Base-by-base conservation (phyloP, 225 moss, liverwort and hornwort genomes). In the Polytrichum commune region DNA sequence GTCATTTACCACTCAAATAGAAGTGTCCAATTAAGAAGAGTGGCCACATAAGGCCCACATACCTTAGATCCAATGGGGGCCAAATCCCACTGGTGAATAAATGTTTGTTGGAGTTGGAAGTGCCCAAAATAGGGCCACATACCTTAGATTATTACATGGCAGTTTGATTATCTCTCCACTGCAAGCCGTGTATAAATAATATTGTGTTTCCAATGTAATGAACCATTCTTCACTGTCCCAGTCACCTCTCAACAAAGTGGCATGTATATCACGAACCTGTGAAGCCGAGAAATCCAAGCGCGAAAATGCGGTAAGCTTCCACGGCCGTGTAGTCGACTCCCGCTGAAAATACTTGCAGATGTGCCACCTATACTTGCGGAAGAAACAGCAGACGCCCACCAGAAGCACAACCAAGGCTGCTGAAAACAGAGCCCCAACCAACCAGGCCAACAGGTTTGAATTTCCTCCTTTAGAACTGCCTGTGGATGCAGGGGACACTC, bases 251-350 rank as follows among this genome's bases (percentile, higher is more conserved):
- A 10, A 38, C 38, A 13, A 38, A 38, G 38, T 13, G 58, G 8
- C 58, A 58, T 58, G 57, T 58, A 58, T n/a, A 9, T 3, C 16
- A 46, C 46, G 0, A 55, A 86, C 84, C 80, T 96, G 89, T 7
- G 85, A 72, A n/a, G 93, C 91, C 5, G 95, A 85, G 67, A 96
- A 91, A 56, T 93, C 91, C 33, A 96, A 76, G 68, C 95, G 82
- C 68, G 90, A 90, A 82, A 93, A 96, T 0, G 93, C 86, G 1
- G 95, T 96, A 58, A 93, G 86, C 78, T 93, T 96, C 95, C 95
- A 96, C 0, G 95, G 95, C 25, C 93, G 79, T 5, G 85, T 82
- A 5, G 80, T 78, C 5, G 90, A 85, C 56, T 93, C 84, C 60
- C 88, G 85, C 18, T 77, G 75, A 55, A 91, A 82, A 53, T 91